phyloP scores from a whole-genome alignment of 2,329 filamentous ascomycete species.

The Fusarium mundagurra region DNA sequence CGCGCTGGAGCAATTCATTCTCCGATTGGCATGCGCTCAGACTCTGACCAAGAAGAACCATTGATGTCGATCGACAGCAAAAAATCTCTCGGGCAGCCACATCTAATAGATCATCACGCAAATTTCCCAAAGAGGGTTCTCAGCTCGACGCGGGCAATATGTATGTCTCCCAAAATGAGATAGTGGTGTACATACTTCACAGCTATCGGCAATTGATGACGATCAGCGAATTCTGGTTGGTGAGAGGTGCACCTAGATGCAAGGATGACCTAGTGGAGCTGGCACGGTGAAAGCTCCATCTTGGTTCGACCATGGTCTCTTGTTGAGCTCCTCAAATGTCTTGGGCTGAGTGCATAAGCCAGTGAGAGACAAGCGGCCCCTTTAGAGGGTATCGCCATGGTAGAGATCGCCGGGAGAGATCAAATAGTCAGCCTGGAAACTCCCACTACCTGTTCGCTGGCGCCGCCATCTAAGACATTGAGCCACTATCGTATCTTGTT shows the following conservation, averaged over 20 bases:
- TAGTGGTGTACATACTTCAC: conserved; percentile 11
- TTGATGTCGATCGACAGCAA: conserved; percentile 20
- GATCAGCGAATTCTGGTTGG: conserved; percentile 29
- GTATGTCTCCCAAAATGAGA: conserved; percentile 3
- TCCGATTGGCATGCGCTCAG: conserved; percentile 26
- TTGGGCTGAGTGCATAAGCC: conserved; percentile 7
- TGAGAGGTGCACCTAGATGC: not conserved
- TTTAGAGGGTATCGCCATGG: conserved; percentile 3
- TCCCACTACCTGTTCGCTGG: conserved; percentile 15
- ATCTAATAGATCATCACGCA: not conserved
- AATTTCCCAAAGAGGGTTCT: conserved; percentile 11
- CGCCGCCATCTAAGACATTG: conserved; percentile 32
- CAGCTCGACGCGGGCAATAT: conserved; percentile 18
- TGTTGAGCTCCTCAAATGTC: conserved; percentile 16
- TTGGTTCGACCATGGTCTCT: conserved; percentile 10
- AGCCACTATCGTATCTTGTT: conserved; percentile 13
- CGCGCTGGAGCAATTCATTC: conserved; percentile 8
- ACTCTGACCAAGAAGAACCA: not conserved
- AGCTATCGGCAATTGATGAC: conserved; percentile 22
- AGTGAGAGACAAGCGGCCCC: conserved; percentile 4
- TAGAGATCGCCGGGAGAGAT: conserved; percentile 23
- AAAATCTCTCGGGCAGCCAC: conserved; percentile 7
- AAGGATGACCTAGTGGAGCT: conserved; percentile 22
- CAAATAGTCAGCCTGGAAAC: conserved; percentile 2
- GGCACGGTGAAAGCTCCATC: not conserved